Evolutionary conservation across 495 filamentous ascomycete species (phyloP), one percentile per base, ranked within the genome.

Genomic region (Tuber melanosporum): DNA sequence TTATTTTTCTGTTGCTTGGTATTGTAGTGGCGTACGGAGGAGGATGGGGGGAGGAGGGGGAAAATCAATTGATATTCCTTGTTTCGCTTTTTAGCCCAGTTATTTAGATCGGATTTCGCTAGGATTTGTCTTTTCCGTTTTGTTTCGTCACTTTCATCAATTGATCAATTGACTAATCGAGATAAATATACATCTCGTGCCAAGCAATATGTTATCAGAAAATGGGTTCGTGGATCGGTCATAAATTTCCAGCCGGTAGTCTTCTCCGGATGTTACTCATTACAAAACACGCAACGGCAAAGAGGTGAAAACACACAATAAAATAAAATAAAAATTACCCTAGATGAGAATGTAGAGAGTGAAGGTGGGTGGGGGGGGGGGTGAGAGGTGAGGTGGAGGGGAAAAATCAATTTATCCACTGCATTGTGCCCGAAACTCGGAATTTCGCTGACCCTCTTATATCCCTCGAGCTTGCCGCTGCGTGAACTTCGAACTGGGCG

Each of bases 401-500:
- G 57, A 36, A 66, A 32, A 36, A 66, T 80, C 71, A 83, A 66
- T 83, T 79, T 77, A 83, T 78, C 82, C 82, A 83, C 22, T 74
- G 75, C 82, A 82, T 80, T 10, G 71, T 36, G 46, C 79, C 80
- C 71, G 74, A 72, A n/a, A 83, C 81, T 69, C 82, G 71, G 43
- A 83, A 82, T 49, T 77, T 74, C 71, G 72, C 78, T 71, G 74
- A 45, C 70, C 80, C 74, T 71, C 73, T 74, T 46, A 83, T 74
- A 72, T 84, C 82, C 71, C 73, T 71, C 36, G 80, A 79, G n/a
- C 79, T 83, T 74, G 84, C 83, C 45, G 80, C 79, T 20, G 84
- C 84, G 52, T 77, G 57, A 17, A 85, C 83, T 71, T 77, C 78
- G 78, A 81, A 83, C 45, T 84, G 79, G 10, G 77, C 75, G 47